Evolutionary conservation across 345 rosid species (phyloP), one percentile per base, ranked within the genome.

Genomic region (Anastatica hierochuntica): DNA sequence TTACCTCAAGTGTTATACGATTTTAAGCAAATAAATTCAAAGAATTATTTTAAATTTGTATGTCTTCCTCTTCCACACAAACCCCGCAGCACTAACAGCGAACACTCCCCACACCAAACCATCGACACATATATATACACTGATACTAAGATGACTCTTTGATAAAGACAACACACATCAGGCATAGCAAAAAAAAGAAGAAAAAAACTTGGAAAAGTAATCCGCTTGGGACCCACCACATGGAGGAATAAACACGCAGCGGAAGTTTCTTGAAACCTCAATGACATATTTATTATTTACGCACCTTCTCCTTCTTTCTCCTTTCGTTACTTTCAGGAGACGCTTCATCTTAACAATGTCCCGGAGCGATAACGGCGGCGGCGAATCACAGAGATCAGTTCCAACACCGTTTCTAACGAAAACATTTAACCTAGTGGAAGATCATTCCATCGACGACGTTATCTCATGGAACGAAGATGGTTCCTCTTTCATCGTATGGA

Each of bases 381-480:
- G 50, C 14, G 92, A 85, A 13, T 62, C 83, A n/a, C 88, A 78
- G 29, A 71, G 84, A 62, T 53, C 88, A 6, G n/a, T 70, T 5
- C 97, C 94, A 4, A 90, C 95, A 30, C 97, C 95, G 55, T 90
- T 90, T 62, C 60, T 90, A 19, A 82, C 74, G 2, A 86, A 90
- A 58, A 90, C 97, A 0, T 90, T 67, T 48, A 85, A 86, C 49
- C 74, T 90, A 12, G 97, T 86, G 0, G 88, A 85, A 24, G 97
- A 90, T 66, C 68, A 15, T 8, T 21, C 78, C 1, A 70, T 78
- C 12, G 81, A 90, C 67, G 88, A 82, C 11, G 83, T 90, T 6
- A 80, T 90, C 63, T 90, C 95, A 0, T 90, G 97, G 97, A 86
- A 76, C 72, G 81, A 82, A 33, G 94, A 86, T 49, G 97, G 95